Evolutionary conservation across 768 basidiomycete genomes (phyloP).

Genomic region (Leucocoprinus leucothites): DNA sequence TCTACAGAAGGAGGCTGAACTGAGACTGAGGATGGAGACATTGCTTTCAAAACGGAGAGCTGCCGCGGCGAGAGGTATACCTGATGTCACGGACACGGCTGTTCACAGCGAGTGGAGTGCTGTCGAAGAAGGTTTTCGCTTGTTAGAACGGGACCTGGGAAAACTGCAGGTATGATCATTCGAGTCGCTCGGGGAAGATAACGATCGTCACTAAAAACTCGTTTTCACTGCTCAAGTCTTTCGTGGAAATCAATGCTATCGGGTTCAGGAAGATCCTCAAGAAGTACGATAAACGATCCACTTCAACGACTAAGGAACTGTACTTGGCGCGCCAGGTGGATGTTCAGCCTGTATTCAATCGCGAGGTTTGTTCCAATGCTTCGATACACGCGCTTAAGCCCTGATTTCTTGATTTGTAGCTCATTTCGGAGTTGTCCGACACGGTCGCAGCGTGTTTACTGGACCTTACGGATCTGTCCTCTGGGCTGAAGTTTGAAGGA

Average conservation of each 20-base stretch:
- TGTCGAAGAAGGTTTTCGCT: constrained; percentile 92
- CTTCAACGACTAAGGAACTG: constrained; percentile 92
- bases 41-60: constrained; percentile 91
- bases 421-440: constrained; percentile 93
- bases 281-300: constrained; percentile 98
- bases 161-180: constrained; percentile 92
- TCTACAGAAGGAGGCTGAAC: constrained; percentile 93
- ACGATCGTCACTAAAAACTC: constrained; percentile 1
- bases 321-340: constrained; percentile 97
- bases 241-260: constrained; percentile 94
- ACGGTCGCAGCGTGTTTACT: constrained; percentile 83
- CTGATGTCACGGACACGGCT: constrained; percentile 62
- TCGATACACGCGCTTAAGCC: constrained; percentile 5
- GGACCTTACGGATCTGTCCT: constrained; percentile 73
- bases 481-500: constrained; percentile 76
- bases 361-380: constrained; percentile 57
- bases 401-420: constrained; percentile 37
- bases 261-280: constrained; percentile 98
- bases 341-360: constrained; percentile 97
- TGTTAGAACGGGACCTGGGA: constrained; percentile 90
- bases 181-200: neutral
- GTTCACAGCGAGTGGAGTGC: constrained; percentile 92
- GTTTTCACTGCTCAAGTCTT: constrained; percentile 79
- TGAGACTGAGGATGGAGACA: constrained; percentile 88
- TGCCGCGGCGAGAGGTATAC: constrained; percentile 66